Percentiles rank a stretch among this genome's conserved stretches.
phyloP scores from a whole-genome alignment of 2,329 filamentous ascomycete species.

The Raffaelea ambrosiae region DNA sequence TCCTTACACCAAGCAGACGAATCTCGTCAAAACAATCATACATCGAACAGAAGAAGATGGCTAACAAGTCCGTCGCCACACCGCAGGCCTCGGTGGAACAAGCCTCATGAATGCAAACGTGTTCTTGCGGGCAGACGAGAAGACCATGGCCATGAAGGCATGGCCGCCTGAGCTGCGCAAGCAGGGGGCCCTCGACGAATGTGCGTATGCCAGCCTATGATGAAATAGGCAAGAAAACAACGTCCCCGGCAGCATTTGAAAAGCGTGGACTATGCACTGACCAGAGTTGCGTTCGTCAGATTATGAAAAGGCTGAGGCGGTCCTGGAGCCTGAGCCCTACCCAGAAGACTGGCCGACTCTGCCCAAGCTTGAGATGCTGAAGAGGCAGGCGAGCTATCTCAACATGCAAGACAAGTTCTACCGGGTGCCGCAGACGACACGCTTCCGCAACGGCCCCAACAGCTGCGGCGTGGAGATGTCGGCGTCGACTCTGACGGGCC shows the following conservation, averaged over 20 bases:
- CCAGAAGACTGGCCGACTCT: conserved; percentile 48
- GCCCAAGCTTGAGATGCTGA: conserved; percentile 48
- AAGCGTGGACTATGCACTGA: too few species aligned
- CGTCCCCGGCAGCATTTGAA: too few species aligned
- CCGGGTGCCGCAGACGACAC: conserved; percentile 52
- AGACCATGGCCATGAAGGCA: conserved; percentile 40
- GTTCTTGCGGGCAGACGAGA: conserved; percentile 50
- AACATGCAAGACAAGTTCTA: conserved; percentile 45
- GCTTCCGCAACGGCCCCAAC: conserved; percentile 53
- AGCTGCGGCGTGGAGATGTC: conserved; percentile 57
- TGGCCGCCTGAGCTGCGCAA: conserved; percentile 53
- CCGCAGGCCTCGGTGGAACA: conserved; percentile 49
- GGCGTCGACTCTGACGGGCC: conserved; percentile 49
- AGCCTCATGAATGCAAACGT: conserved; percentile 61
- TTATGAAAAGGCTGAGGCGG: conserved; percentile 44
- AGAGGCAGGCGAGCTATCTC: conserved; percentile 45
- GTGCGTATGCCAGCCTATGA: too few species aligned
- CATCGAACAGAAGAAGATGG: too few species aligned
- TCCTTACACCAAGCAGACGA: too few species aligned
- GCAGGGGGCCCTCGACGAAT: conserved; percentile 34
- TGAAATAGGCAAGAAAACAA: too few species aligned
- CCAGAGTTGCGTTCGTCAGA: conserved; percentile 26
- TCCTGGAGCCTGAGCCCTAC: conserved; percentile 52
- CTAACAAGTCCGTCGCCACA: too few species aligned
- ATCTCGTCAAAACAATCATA: too few species aligned